These are phyloP conservation scores for Corymbia calophylla DNA, from an alignment of 441 rosid species.

Conservation along the genomic window DNA sequence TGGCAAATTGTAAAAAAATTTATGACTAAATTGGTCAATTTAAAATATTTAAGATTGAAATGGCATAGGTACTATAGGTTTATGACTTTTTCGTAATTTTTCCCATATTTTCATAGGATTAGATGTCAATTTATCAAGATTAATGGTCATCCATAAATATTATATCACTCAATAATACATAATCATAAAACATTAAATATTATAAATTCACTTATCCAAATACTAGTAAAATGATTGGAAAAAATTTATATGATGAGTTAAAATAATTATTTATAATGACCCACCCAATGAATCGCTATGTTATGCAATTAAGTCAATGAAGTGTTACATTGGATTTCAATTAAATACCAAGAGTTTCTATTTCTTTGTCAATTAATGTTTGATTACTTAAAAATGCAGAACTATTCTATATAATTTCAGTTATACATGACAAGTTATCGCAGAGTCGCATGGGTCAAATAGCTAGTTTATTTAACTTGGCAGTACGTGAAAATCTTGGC, in stretches of 20 bases:
- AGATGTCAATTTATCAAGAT: rapidly evolving
- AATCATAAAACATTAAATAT: neutral
- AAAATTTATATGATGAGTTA: neutral
- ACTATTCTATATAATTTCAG: rapidly evolving
- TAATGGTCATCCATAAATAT: neutral
- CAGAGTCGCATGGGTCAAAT: neutral
- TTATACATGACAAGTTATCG: neutral
- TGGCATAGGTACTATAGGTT: no score
- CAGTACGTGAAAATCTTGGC: neutral
- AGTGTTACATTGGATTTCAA: neutral
- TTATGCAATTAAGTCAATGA: neutral
- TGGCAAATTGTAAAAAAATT: no score
- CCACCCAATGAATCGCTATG: neutral
- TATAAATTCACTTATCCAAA: neutral
- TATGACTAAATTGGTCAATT: no score
- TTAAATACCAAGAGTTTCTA: neutral
- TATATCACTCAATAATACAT: neutral
- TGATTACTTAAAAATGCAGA: neutral
- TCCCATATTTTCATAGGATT: neutral
- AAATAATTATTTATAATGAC: neutral
- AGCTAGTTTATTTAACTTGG: neutral
- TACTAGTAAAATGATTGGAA: neutral
- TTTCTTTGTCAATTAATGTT: neutral
- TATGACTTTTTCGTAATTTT: neutral
- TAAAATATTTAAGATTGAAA: no score